Evolutionary conservation across 2,329 filamentous ascomycete species (phyloP), one percentile per base, ranked within the genome.

Genomic region (Pleoardoris graminearum): DNA sequence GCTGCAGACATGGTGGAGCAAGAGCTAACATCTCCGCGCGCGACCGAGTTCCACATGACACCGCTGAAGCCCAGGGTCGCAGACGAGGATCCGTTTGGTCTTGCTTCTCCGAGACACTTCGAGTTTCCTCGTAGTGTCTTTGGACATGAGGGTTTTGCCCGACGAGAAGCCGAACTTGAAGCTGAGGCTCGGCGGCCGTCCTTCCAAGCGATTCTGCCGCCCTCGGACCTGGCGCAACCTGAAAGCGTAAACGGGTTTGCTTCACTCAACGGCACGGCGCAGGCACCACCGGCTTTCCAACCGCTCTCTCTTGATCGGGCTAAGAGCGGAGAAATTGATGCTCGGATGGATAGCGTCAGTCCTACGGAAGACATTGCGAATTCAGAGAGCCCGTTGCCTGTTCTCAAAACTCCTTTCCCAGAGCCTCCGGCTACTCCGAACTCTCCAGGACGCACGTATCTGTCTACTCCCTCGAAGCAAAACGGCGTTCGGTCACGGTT

Each of bases 101-200:
- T 75, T 12, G 68, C 73, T 23, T 75, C 73, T 35, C 73, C 73
- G 14, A 76, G 71, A 8, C 66, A 71, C 33, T 75, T 74, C 22
- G 76, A 78, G 16, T 79, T 51, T 33, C 48, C 48, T 42, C 38
- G 32, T 1, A 37, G 36, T 30, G 30, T 37, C 77, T 52, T 59
- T 63, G 19, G 60, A 53, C 16, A 66, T 63, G 49, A 55, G 4
- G 60, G 47, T 7, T 41, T 67, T 8, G 45, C 59, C 16, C 55
- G 57, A 23, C 53, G 22, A 12, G 44, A 47, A 37, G 44, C 61
- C 12, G 57, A 59, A 16, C 50, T 59, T n/a, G 32, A 65, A 41
- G 39, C 49, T 3, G 68, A 71, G 41, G 56, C 61, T 38, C 65
- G 67, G 39, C 64, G 66, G 4, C 70, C 66, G n/a, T 69, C 70